phyloP scores from a whole-genome alignment of 2,329 filamentous ascomycete genomes.

The Claviceps digitariae region DNA sequence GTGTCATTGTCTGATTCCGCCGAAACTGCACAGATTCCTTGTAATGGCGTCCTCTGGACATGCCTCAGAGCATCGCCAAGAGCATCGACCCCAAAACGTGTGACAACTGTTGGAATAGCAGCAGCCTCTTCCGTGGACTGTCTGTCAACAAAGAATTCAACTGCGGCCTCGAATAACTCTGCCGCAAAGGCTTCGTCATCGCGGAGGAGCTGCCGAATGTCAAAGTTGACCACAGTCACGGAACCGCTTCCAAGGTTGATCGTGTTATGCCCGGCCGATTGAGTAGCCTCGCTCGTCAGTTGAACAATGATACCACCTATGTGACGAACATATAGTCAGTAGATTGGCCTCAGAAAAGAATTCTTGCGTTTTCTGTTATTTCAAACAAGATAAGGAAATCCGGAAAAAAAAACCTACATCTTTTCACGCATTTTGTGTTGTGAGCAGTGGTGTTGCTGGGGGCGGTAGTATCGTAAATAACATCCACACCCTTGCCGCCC shows the following conservation, averaged over 20 bases:
- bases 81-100: conserved; percentile 10
- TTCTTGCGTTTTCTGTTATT: no score
- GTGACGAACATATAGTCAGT: background rate
- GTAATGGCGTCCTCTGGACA: conserved; percentile 14
- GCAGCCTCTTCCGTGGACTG: background rate
- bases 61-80: conserved; percentile 15
- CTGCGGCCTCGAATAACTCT: conserved; percentile 14
- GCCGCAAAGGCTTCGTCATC: conserved; percentile 20
- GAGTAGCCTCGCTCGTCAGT: conserved; percentile 13
- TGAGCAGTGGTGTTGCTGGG: conserved; percentile 19
- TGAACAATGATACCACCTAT: conserved; percentile 22
- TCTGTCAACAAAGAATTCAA: conserved; percentile 2
- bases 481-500: conserved; percentile 21
- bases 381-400: no score
- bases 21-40: conserved; percentile 12
- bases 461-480: conserved; percentile 33
- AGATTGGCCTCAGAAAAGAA: background rate
- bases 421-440: conserved; percentile 22
- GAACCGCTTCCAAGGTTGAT: conserved; percentile 4
- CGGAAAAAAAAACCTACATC: conserved; percentile 16
- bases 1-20: conserved; percentile 2
- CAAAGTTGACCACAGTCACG: conserved; percentile 19
- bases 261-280: conserved; percentile 4
- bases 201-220: conserved; percentile 18
- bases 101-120: background rate